phyloP scores from a whole-genome alignment of 768 basidiomycete genomes.

The Gymnopilus junonius region DNA sequence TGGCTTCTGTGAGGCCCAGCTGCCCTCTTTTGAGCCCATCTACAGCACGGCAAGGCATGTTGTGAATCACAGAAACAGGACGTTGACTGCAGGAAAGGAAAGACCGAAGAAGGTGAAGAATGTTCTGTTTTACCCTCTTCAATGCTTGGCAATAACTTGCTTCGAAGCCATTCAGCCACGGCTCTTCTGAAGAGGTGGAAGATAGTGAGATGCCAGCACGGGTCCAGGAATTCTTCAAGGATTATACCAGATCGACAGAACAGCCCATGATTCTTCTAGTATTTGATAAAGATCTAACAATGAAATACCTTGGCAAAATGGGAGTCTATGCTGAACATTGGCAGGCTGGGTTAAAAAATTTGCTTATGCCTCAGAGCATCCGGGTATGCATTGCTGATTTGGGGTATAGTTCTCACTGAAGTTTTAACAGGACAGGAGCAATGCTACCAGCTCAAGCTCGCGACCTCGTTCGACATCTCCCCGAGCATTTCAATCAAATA shows the following conservation, averaged over 20 bases:
- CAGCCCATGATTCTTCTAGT: conserved; percentile 52
- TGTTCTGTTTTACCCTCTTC: not conserved
- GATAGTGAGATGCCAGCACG: conserved; percentile 18
- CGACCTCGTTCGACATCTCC: conserved; percentile 17
- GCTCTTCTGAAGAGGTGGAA: conserved; percentile 24
- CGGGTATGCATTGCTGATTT: not conserved
- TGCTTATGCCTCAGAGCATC: conserved; percentile 25
- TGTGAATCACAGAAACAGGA: conserved; percentile 19
- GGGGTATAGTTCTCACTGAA: not conserved
- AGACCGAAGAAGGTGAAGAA: conserved; percentile 14
- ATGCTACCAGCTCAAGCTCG: not conserved
- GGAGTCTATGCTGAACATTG: conserved; percentile 47
- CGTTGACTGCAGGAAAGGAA: conserved; percentile 22
- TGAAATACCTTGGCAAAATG: conserved; percentile 42
- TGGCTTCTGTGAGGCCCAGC: conserved; percentile 40
- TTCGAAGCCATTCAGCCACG: conserved; percentile 34
- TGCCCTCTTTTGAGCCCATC: conserved; percentile 20
- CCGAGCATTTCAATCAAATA: conserved; percentile 2
- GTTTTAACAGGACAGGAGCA: not conserved
- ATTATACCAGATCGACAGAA: conserved; percentile 1
- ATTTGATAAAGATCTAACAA: conserved; percentile 42
- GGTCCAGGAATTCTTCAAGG: conserved; percentile 28
- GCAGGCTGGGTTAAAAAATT: conserved; percentile 41
- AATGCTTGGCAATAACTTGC: not conserved
- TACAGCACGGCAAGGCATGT: conserved; percentile 27